Evolutionary conservation across 345 rosid genomes (phyloP).

Genomic region (thale cress (Arabidopsis thaliana)): TAIR10.1 NC_003075.7:10627001-10627500

Average conservation of each 20-base stretch:
- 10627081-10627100: too few relatives aligned
- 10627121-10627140: constrained; percentile 15
- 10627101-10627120: too few relatives aligned
- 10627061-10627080: too few relatives aligned
- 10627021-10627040: too few relatives aligned
- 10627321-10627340: not conserved
- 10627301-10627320: not conserved
- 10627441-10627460: constrained; percentile 20
- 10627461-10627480: not conserved
- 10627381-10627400: constrained; percentile 53
- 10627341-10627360: constrained; percentile 54
- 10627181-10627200: not conserved
- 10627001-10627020: too few relatives aligned
- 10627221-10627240: not conserved
- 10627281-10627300: not conserved
- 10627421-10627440: not conserved
- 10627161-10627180: constrained; percentile 7
- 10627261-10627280: not conserved
- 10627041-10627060: too few relatives aligned
- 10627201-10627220: not conserved
- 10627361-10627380: constrained; percentile 68
- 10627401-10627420: not conserved
- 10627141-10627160: not conserved
- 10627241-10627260: not conserved
- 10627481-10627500: not conserved